Conservation (phyloP, 1,284 basidiomycete genomes). For the Waitea zeae region DNA sequence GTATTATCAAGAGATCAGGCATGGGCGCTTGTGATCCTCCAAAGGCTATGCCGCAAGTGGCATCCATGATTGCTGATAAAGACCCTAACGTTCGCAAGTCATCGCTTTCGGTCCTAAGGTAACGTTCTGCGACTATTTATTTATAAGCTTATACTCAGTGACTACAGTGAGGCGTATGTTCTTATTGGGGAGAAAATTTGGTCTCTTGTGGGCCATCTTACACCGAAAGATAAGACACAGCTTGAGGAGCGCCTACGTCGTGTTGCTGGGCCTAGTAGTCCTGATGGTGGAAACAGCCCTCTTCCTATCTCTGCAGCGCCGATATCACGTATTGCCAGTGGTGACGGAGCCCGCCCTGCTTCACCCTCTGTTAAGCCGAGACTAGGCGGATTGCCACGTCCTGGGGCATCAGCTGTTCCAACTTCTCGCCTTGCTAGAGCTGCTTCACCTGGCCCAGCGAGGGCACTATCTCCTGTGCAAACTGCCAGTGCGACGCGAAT, state of each 20-base stretch:
- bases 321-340: conserved; percentile 34
- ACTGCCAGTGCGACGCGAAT: conserved; percentile 27
- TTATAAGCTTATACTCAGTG: conserved; percentile 4
- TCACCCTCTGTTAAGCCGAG: conserved; percentile 9
- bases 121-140: conserved; percentile 5
- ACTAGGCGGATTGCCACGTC: conserved; percentile 28
- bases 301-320: conserved; percentile 18
- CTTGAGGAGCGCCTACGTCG: conserved; percentile 82
- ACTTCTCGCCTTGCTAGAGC: conserved; percentile 41
- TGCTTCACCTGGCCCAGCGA: conserved; percentile 37
- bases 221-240: conserved; percentile 80
- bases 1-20: conserved; percentile 69
- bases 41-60: conserved; percentile 70
- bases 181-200: conserved; percentile 79
- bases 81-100: conserved; percentile 78
- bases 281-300: conserved; percentile 24
- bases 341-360: conserved; percentile 16
- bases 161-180: conserved; percentile 59
- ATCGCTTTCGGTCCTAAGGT: conserved; percentile 63
- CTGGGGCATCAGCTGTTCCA: conserved; percentile 44
- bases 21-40: conserved; percentile 64
- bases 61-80: conserved; percentile 75
- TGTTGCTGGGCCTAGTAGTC: conserved; percentile 45
- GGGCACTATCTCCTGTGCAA: conserved; percentile 22
- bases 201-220: conserved; percentile 59